Evolutionary conservation across 805 yeast species (phyloP), one percentile per base, ranked within the genome.

Genomic region (Barnettozyma pratensis): DNA sequence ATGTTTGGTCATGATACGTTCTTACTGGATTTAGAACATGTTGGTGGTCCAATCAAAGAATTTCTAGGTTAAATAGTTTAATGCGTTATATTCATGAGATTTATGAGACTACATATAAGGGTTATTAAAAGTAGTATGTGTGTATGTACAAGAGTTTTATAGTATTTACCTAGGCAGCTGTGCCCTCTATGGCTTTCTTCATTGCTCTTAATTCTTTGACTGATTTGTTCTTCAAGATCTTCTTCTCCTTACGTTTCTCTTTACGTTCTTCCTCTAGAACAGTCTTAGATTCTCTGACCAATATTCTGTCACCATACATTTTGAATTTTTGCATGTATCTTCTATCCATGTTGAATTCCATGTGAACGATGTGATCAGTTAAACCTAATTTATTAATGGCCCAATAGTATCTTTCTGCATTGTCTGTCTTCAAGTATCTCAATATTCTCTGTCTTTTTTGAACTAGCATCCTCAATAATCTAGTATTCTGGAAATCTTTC

Each of bases 1-100:
- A 75, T 84, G 60, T 91, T 79, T 65, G 97, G 97, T 7, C 97
- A 91, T 59, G 97, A 91, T 64, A 90, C 97, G 0, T 91, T 91
- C 64, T 69, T 91, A 53, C 69, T 91, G 49, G 90, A 88, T 53
- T 70, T 86, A 51, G 85, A 85, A 54, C 80, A 88, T 60, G 82
- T 90, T 46, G 97, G 97, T 8, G 78, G 75, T 3, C 92, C 91
- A 6, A 81, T 91, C 26, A 76, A 77, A 57, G 58, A 66, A 47
- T 90, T 90, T 62, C 70, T 90, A 54, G 74, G 70, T 46, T 49
- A 44, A 49, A 28, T 42, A n/a, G 29, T 35, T 31, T 34, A 11
- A 30, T 14, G 7, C 19, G 9, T 25, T 42, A 41, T 37, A 39
- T 37, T 19, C 19, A 19, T 19, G 19, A 19, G 19, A 19, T 19